Evolutionary conservation across 768 basidiomycete genomes (phyloP).

Genomic region (Chalciporus sphaerocephalus): DNA sequence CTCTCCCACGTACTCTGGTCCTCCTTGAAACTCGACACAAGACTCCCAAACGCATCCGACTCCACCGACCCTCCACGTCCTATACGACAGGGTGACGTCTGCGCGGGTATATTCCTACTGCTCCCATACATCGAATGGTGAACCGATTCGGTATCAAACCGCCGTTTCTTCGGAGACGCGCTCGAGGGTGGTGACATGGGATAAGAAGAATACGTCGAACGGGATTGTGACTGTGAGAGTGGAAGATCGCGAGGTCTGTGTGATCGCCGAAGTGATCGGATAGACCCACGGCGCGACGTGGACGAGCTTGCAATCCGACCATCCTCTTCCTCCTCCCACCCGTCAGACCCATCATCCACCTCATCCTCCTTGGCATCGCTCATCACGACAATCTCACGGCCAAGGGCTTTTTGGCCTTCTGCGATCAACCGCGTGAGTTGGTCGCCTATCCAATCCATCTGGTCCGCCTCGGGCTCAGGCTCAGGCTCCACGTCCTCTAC

Average conservation of each 20-base stretch:
- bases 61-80: slow-evolving; percentile 36
- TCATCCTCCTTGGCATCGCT: slow-evolving; percentile 71
- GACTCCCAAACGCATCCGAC: slow-evolving; percentile 23
- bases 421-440: slow-evolving; percentile 66
- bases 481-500: slow-evolving; percentile 36
- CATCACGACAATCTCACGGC: slow-evolving; percentile 74
- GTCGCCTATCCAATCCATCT: slow-evolving; percentile 85
- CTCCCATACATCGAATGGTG: slow-evolving; percentile 13
- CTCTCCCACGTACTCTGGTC: slow-evolving; percentile 54
- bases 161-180: slow-evolving; percentile 33
- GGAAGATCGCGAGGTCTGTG: slow-evolving; percentile 22
- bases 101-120: slow-evolving; percentile 1
- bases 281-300: slow-evolving; percentile 26
- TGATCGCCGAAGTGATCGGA: slow-evolving; percentile 23
- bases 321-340: slow-evolving; percentile 67
- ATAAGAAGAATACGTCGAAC: slow-evolving; percentile 24
- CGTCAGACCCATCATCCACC: slow-evolving; percentile 68
- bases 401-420: slow-evolving; percentile 74
- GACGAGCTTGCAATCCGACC: slow-evolving; percentile 7
- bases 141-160: slow-evolving; percentile 26
- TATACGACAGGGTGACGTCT: slow-evolving; percentile 15
- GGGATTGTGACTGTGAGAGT: slow-evolving; percentile 27
- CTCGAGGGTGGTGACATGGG: slow-evolving; percentile 26
- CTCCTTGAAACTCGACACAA: slow-evolving; percentile 35
- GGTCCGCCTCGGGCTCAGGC: slow-evolving; percentile 35